Evolutionary conservation across 352 stramenopile genomes (phyloP), one percentile per base, ranked within the genome.

Genomic region (Blastocystis sp.): DNA sequence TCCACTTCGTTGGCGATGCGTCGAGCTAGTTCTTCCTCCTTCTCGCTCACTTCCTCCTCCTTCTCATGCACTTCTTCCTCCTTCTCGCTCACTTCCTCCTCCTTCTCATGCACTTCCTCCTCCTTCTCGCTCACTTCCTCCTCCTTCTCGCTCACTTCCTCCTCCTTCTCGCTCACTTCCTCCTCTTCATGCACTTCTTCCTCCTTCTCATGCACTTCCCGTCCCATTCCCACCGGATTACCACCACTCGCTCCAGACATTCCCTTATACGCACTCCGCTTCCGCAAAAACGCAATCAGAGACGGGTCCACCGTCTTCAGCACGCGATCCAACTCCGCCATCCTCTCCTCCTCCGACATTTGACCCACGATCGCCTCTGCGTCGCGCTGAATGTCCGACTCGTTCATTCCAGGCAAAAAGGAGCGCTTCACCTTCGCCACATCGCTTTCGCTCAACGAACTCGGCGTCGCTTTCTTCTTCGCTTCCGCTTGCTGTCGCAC

Each of bases 331-430:
- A 12, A 45, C 10, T 39, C 62, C 24, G 78, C 45, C 10, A 62
- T n/a, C 10, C 61, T 89, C 50, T 89, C 63, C 31, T 89, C 55
- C 19, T 79, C 31, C 16, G 60, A 61, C 79, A 89, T 89, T 19
- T 89, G 37, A 4, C 35, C 37, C 26, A 89, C 31, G 6, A 89
- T 79, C 21, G 39, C 31, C n/a, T 63, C 24, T 16, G 79, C 79
- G 45, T 79, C 79, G 9, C 29, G 16, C n/a, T 89, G 35, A 26
- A 89, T 89, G 2, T 82, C 74, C 45, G 50, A 24, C 16, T 41
- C 35, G 45, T 41, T 51, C 29, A 77, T 35, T 45, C 55, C 66
- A 31, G 50, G 37, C 31, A 35, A 77, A 55, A 77, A 77, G 37
- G 66, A 77, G 55, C 66, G 66, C 33, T 77, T 35, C 37, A 77